Base-by-base conservation (phyloP, 345 rosid genomes). In the Turnera subulata region DNA sequence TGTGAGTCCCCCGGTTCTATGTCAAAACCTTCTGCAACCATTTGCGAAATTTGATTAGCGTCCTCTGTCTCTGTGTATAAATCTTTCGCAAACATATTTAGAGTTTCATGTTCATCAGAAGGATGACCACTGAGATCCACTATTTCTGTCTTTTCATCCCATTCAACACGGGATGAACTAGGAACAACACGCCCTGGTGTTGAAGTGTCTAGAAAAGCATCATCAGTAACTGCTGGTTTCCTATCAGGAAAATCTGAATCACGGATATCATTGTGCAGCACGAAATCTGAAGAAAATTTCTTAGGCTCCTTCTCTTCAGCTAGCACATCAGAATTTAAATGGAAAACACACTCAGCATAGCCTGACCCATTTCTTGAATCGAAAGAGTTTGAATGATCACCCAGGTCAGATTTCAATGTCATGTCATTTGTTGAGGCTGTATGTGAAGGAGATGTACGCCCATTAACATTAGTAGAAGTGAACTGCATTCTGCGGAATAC, bases 61-160 rank as follows among this genome's bases (percentile, higher is more conserved):
- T 29, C 35, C 35, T 29, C 35, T 29, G 35, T 29, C 35, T 29
- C 35, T 29, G 8, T 29, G 35, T 29, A 4, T 3, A 29, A 4
- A 29, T 29, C 35, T 29, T 11, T 13, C 45, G 12, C 45, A 2
- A 42, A 0, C 45, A 42, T 15, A 45, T 68, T 76, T 29, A 66
- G 56, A 57, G 53, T 71, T 71, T 80, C 78, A 63, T 59, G 65
- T 63, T 39, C 67, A 19, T 74, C 61, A 60, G 32, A 45, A 40
- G 73, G 55, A 55, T 42, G 68, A 62, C 46, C 76, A 65, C 62
- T 66, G 26, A 69, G 68, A 70, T 77, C 81, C 72, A 81, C 65
- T 65, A 79, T 70, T 76, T 92, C 96, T 19, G 61, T 77, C 77
- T 92, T 92, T 75, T 89, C 95, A 69, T 83, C 99, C 97, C 89